Percentiles rank a stretch among this genome's conserved stretches.
phyloP scores from a whole-genome alignment of 1,139 yeast species.

The Taphrina betulina region DNA sequence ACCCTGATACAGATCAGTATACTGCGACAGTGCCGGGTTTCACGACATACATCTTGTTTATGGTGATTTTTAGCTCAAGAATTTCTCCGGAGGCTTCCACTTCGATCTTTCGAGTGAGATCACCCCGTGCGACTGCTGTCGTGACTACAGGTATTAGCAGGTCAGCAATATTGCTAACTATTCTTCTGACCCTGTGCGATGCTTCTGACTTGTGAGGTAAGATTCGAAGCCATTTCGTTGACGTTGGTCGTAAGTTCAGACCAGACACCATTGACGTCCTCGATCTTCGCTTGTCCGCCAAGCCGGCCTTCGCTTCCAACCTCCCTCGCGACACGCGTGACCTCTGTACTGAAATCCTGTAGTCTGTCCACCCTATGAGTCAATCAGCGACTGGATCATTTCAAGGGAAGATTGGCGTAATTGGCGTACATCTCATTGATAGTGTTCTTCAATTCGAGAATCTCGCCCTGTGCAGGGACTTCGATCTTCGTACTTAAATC shows the following conservation, averaged over 20 bases:
- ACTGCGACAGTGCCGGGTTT: conserved; percentile 65
- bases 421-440: conserved; percentile 55
- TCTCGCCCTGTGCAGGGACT: conserved; percentile 81
- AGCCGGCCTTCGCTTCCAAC: conserved; percentile 91
- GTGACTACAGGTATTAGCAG: conserved; percentile 88
- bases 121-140: conserved; percentile 91
- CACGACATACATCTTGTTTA: conserved; percentile 63
- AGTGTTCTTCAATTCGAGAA: conserved; percentile 37
- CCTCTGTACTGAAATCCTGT: conserved; percentile 84
- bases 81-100: conserved; percentile 90
- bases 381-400: too few species aligned
- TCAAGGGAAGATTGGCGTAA: too few species aligned
- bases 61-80: conserved; percentile 77
- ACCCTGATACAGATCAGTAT: conserved; percentile 51
- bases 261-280: conserved; percentile 91
- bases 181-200: conserved; percentile 63
- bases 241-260: conserved; percentile 84
- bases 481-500: conserved; percentile 83
- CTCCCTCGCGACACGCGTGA: conserved; percentile 84
- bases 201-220: conserved; percentile 83
- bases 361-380: conserved; percentile 84
- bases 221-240: conserved; percentile 84
- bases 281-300: conserved; percentile 87
- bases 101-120: conserved; percentile 76
- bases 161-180: conserved; percentile 78